Conservation (phyloP, 2,329 filamentous ascomycete species). For the Cladosporium sp. region DNA sequence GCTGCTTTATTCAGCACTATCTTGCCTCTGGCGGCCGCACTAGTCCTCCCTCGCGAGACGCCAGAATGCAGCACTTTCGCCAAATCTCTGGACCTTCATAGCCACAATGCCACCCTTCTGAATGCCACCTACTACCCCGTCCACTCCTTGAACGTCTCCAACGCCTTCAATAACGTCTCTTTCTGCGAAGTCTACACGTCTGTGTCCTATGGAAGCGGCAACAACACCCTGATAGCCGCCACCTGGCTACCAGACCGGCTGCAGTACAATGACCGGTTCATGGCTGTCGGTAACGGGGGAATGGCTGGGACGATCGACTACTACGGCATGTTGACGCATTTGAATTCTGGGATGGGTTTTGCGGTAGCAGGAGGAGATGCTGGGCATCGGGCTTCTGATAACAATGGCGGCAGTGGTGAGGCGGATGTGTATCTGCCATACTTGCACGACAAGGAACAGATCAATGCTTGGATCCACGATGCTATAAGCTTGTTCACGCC, state of each 20-base stretch:
- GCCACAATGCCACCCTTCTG: slow-evolving; percentile 22
- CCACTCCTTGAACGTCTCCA: slow-evolving; percentile 23
- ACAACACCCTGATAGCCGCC: slow-evolving; percentile 28
- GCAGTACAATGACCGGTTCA: slow-evolving; percentile 29
- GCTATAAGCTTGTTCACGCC: slow-evolving; percentile 40
- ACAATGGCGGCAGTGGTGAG: slow-evolving; percentile 28
- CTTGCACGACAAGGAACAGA: slow-evolving; percentile 31
- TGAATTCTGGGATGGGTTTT: slow-evolving; percentile 31
- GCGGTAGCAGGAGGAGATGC: slow-evolving; percentile 31
- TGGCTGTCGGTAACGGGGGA: slow-evolving; percentile 34
- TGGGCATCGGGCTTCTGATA: slow-evolving; percentile 29
- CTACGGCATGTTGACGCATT: slow-evolving; percentile 27
- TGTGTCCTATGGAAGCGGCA: slow-evolving; percentile 25
- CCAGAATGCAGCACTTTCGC: slow-evolving; percentile 17
- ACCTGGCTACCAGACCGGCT: slow-evolving; percentile 29
- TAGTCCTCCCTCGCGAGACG: not conserved
- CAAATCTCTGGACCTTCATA: slow-evolving; percentile 10
- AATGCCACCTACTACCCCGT: slow-evolving; percentile 25
- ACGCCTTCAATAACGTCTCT: slow-evolving; percentile 23
- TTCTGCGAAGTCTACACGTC: slow-evolving; percentile 31
- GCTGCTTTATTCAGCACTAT: not conserved
- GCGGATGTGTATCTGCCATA: slow-evolving; percentile 31
- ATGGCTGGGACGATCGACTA: slow-evolving; percentile 32
- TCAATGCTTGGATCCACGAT: slow-evolving; percentile 41
- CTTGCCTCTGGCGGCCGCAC: slow-evolving; percentile 3